Base-by-base conservation (phyloP, 1,284 basidiomycete genomes). In the Naganishia sp. region DNA sequence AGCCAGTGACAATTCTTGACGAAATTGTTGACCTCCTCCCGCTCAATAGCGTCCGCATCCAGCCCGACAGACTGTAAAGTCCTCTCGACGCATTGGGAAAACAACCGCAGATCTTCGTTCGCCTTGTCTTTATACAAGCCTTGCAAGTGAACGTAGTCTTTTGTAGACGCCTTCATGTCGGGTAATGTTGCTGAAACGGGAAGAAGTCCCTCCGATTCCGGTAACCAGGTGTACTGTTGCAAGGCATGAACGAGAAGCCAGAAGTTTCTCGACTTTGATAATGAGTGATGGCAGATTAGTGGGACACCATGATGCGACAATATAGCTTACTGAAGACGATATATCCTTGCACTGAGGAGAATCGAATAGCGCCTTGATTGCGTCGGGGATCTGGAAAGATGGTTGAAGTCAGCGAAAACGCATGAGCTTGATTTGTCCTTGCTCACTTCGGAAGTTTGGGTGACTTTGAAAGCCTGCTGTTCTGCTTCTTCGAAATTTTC, bases 401-500 rank as follows among this genome's bases (percentile, higher is more conserved):
- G 5, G 32, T 31, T 9, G 11, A 47, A 15, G 58, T 61, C 21
- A 43, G 32, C 18, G 31, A 35, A 25, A 6, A 31, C 2, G 45
- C 43, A 31, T 13, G 13, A 6, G 6, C 3, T 32, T 15, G 7
- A 25, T 6, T 6, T 31, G 9, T 18, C n/a, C 41, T 41, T 23
- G 23, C 58, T 41, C 50, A 85, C 86, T 57, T 82, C 75, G 77
- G 88, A 88, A 50, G 84, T 82, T 0, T 85, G 84, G 84, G 87
- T 91, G 62, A 85, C 86, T 45, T 90, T 84, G 76, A 89, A 90
- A 0, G 89, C 88, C 77, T 94, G 88, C 1, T 87, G 83, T 70
- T 89, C 85, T 0, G 93, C 94, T 78, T 96, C 94, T 71, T 97
- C 94, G 76, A 94, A 93, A 80, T 98, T 98, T 81, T 99, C 95